These are phyloP conservation scores for Phytophthora agathidicida DNA, from an alignment of 352 stramenopile species.

Conservation along the genomic window DNA sequence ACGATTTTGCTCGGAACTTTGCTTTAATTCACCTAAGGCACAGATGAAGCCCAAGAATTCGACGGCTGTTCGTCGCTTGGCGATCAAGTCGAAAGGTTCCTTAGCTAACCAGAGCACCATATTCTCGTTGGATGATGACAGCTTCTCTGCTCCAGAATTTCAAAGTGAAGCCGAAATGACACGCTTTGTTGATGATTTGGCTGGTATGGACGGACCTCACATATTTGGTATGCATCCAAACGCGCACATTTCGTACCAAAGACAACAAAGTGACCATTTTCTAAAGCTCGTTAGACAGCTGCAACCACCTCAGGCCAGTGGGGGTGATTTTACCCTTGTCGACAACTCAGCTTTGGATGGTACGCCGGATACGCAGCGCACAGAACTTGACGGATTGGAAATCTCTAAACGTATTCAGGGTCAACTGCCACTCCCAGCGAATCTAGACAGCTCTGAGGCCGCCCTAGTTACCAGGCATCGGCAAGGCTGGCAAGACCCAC, in stretches of 20 bases:
- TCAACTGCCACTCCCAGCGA: constrained; percentile 15
- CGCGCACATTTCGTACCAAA: constrained; percentile 71
- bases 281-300: constrained; percentile 44
- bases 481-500: constrained; percentile 41
- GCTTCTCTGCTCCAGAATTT: constrained; percentile 58
- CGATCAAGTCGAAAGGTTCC: constrained; percentile 7
- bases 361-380: not conserved
- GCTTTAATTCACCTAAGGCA: constrained; percentile 3
- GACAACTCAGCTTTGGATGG: not conserved
- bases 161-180: constrained; percentile 41
- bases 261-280: constrained; percentile 57
- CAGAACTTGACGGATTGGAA: constrained; percentile 22
- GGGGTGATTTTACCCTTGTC: not conserved
- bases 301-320: constrained; percentile 23
- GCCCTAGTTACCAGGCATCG: not conserved
- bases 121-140: constrained; percentile 29
- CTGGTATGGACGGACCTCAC: constrained; percentile 60
- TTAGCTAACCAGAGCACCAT: constrained; percentile 6
- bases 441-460: constrained; percentile 10
- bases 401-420: constrained; percentile 31
- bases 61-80: not conserved
- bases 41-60: too few species aligned
- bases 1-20: constrained; percentile 57
- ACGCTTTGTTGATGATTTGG: constrained; percentile 53
- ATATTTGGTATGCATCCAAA: constrained; percentile 88